A percentile compares a stretch with the other conserved stretches of the same genome.
phyloP scores from a whole-genome alignment of 192 early-diverging fungal species.

The Funneliformis mosseae region DNA sequence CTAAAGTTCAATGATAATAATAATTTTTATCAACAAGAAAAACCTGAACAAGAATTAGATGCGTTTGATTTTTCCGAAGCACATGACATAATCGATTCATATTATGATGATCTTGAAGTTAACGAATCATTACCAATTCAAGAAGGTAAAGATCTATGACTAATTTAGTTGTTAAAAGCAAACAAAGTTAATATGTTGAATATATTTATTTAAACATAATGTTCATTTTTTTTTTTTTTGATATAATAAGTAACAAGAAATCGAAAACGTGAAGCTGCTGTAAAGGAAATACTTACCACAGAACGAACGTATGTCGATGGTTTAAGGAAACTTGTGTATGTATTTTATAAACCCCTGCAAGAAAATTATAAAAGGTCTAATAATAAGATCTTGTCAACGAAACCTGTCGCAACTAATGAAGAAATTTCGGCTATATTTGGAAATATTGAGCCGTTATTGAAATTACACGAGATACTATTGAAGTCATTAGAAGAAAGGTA shows the following conservation, averaged over 20 bases:
- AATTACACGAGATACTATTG: slow-evolving; percentile 25
- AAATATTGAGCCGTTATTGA: slow-evolving; percentile 20
- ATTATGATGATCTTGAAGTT: not conserved
- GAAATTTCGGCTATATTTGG: slow-evolving; percentile 29
- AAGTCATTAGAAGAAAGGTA: slow-evolving; percentile 32
- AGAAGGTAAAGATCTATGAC: not conserved
- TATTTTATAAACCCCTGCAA: slow-evolving; percentile 47
- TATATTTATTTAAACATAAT: too few relatives aligned
- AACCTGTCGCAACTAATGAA: slow-evolving; percentile 19
- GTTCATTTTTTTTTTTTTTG: not conserved
- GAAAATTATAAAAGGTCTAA: slow-evolving; percentile 38
- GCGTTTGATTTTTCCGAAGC: not conserved
- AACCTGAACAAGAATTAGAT: not conserved
- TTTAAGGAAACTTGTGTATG: slow-evolving; percentile 68
- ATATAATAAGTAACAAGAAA: slow-evolving; percentile 5
- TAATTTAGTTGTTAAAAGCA: too few relatives aligned
- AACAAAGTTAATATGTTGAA: too few relatives aligned
- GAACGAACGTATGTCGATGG: slow-evolving; percentile 88
- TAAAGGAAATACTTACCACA: slow-evolving; percentile 80
- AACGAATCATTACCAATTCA: not conserved
- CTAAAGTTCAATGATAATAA: not conserved
- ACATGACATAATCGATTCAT: not conserved
- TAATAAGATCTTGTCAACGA: slow-evolving; percentile 19
- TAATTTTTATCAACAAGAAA: not conserved
- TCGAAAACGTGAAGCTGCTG: slow-evolving; percentile 31